Evolutionary conservation across 495 filamentous ascomycete species (phyloP).

Genomic region (Penicillium paxilli): DNA sequence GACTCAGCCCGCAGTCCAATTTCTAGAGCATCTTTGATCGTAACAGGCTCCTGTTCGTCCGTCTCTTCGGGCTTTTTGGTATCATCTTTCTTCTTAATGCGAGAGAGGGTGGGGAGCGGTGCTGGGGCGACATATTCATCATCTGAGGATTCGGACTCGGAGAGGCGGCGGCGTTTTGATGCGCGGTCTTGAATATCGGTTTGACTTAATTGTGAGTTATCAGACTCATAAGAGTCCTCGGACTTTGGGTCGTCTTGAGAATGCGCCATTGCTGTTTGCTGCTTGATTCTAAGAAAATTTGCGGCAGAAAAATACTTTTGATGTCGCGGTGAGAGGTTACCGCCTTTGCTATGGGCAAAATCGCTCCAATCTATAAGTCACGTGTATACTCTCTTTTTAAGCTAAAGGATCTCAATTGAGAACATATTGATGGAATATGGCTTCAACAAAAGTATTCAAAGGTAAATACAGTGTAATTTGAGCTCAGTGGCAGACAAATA

Average conservation of each 20-base stretch:
- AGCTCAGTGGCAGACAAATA: too few species aligned
- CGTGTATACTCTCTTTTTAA: too few species aligned
- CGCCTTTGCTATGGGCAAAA: slow-evolving; percentile 7
- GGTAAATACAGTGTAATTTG: too few species aligned
- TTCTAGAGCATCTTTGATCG: slow-evolving; percentile 45
- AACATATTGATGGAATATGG: too few species aligned
- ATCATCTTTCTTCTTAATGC: slow-evolving; percentile 46
- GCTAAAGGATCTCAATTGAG: too few species aligned
- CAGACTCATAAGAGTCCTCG: slow-evolving; percentile 24
- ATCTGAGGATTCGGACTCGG: slow-evolving; percentile 39
- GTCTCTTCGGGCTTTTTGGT: slow-evolving; percentile 18
- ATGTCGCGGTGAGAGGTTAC: slow-evolving; percentile 21
- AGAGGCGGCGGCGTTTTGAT: slow-evolving; percentile 45
- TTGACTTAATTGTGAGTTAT: slow-evolving; percentile 24
- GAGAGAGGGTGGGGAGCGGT: slow-evolving; percentile 44
- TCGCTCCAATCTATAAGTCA: not conserved
- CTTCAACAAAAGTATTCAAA: too few species aligned
- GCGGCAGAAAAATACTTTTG: slow-evolving; percentile 42
- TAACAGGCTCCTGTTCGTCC: slow-evolving; percentile 36
- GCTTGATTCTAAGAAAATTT: slow-evolving; percentile 33
- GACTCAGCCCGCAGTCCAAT: slow-evolving; percentile 42
- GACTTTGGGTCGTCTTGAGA: slow-evolving; percentile 24
- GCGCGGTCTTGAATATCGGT: slow-evolving; percentile 30
- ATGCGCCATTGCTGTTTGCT: slow-evolving; percentile 35
- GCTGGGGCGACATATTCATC: slow-evolving; percentile 40